These are phyloP conservation scores for Calycina herbarum DNA, from an alignment of 2,329 filamentous ascomycete genomes.

Conservation along the genomic window DNA sequence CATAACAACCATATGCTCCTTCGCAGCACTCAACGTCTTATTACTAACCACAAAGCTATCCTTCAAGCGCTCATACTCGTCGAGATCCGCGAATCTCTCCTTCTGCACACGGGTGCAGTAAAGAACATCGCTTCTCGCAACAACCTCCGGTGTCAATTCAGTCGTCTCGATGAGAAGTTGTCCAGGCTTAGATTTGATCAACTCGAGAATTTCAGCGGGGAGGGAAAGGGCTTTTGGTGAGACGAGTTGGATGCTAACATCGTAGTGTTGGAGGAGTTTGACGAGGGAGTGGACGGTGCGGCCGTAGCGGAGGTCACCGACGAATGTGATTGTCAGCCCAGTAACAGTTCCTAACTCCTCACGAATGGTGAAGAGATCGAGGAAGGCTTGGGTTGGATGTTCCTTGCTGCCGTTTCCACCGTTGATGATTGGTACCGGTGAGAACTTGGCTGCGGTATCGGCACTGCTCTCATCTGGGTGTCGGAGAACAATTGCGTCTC, in stretches of 20 bases:
- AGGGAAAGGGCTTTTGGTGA: slow-evolving; percentile 77
- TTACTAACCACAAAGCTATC: slow-evolving; percentile 89
- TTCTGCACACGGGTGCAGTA: slow-evolving; percentile 98
- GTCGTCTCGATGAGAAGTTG: slow-evolving; percentile 77
- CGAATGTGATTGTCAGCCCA: slow-evolving; percentile 92
- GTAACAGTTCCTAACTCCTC: slow-evolving; percentile 96
- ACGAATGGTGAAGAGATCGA: slow-evolving; percentile 97
- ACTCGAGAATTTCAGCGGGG: slow-evolving; percentile 70
- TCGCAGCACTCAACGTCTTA: slow-evolving; percentile 83
- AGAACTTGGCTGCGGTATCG: slow-evolving; percentile 81
- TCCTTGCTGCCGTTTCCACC: slow-evolving; percentile 94
- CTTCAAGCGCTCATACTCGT: slow-evolving; percentile 85
- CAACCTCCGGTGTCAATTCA: slow-evolving; percentile 80
- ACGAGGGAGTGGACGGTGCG: slow-evolving; percentile 93
- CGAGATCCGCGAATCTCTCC: slow-evolving; percentile 83
- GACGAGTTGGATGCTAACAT: slow-evolving; percentile 90
- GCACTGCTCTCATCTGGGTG: slow-evolving; percentile 83
- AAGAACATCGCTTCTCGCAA: slow-evolving; percentile 84
- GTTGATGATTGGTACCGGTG: slow-evolving; percentile 91
- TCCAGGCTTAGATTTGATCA: slow-evolving; percentile 67
- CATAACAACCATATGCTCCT: slow-evolving; percentile 91
- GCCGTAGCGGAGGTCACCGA: slow-evolving; percentile 89
- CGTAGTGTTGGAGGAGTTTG: slow-evolving; percentile 92
- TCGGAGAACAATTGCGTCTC: slow-evolving; percentile 92
- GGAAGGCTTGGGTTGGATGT: slow-evolving; percentile 95